Evolutionary conservation across 495 filamentous ascomycete species (phyloP).

Genomic region (Daldinia vernicosa): DNA sequence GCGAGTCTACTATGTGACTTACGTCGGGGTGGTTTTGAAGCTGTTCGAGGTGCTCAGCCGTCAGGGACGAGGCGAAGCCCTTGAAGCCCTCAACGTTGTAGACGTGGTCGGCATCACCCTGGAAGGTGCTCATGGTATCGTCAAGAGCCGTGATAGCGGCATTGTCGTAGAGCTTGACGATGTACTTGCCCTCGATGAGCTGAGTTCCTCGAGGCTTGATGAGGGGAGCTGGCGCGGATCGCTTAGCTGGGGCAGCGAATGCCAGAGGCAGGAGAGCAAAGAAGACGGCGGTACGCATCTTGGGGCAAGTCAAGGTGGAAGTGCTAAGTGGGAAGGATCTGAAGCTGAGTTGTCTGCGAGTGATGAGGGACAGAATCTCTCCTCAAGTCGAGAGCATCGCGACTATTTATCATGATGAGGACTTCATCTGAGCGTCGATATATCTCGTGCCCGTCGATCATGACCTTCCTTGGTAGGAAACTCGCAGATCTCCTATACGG

Average conservation of each 20-base stretch:
- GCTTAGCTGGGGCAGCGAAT: constrained; percentile 48
- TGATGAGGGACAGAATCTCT: constrained; percentile 28
- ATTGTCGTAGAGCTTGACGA: constrained; percentile 64
- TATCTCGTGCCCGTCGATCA: constrained; percentile 29
- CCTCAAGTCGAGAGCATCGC: constrained; percentile 32
- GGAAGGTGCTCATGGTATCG: constrained; percentile 43
- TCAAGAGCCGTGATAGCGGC: constrained; percentile 45
- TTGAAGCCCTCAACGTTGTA: constrained; percentile 54
- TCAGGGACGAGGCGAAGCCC: constrained; percentile 55
- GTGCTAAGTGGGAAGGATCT: constrained; percentile 9
- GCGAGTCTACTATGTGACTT: constrained; percentile 11
- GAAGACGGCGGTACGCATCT: constrained; percentile 43
- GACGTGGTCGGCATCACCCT: constrained; percentile 51
- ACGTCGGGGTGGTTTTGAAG: constrained; percentile 55
- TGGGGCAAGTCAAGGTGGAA: constrained; percentile 31
- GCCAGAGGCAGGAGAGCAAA: constrained; percentile 46
- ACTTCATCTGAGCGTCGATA: constrained; percentile 23
- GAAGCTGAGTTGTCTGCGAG: constrained; percentile 16
- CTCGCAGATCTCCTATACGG: constrained; percentile 34
- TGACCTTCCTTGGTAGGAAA: constrained; percentile 41
- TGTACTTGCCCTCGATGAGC: constrained; percentile 61
- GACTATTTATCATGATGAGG: constrained; percentile 44
- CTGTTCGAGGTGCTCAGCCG: constrained; percentile 49
- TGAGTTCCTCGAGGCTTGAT: constrained; percentile 48
- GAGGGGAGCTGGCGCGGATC: constrained; percentile 47